A percentile compares a stretch with the other conserved stretches of the same genome.
Evolutionary conservation across 768 basidiomycete genomes (phyloP).

Genomic region (Boletus patriciae): DNA sequence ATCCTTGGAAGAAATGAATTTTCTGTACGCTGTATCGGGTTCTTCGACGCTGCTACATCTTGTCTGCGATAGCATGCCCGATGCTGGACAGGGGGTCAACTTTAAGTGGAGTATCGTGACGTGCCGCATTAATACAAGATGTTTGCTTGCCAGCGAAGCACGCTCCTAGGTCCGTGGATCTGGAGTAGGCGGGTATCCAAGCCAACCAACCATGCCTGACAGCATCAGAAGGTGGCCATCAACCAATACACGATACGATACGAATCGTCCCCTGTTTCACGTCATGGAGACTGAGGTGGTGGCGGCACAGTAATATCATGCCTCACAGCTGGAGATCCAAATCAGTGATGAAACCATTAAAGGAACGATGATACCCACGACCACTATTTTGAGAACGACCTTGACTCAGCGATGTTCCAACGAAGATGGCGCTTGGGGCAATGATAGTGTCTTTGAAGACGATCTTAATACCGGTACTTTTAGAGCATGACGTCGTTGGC

Average conservation of each 20-base stretch:
- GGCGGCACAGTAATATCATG: background rate
- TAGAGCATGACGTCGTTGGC: background rate
- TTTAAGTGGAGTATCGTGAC: background rate
- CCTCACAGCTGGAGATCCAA: background rate
- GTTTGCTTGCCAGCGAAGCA: background rate
- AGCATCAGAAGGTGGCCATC: background rate
- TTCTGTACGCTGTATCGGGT: background rate
- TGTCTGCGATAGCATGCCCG: background rate
- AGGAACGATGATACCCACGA: background rate
- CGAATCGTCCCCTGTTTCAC: constrained; percentile 3
- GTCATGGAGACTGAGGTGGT: background rate
- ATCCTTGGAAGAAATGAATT: background rate
- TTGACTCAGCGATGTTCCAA: background rate
- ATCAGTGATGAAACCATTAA: background rate
- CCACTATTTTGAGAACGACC: background rate
- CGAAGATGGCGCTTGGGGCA: too few species aligned
- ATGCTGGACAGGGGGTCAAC: background rate
- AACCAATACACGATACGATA: background rate
- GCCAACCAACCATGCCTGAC: background rate
- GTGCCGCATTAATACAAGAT: too few species aligned
- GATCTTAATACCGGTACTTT: background rate
- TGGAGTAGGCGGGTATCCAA: background rate
- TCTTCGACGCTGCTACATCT: background rate
- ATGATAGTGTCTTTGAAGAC: background rate
- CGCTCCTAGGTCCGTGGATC: background rate